These are phyloP conservation scores for Singerocomus rubriflavus DNA, from an alignment of 1,284 basidiomycete species.

Conservation along the genomic window DNA sequence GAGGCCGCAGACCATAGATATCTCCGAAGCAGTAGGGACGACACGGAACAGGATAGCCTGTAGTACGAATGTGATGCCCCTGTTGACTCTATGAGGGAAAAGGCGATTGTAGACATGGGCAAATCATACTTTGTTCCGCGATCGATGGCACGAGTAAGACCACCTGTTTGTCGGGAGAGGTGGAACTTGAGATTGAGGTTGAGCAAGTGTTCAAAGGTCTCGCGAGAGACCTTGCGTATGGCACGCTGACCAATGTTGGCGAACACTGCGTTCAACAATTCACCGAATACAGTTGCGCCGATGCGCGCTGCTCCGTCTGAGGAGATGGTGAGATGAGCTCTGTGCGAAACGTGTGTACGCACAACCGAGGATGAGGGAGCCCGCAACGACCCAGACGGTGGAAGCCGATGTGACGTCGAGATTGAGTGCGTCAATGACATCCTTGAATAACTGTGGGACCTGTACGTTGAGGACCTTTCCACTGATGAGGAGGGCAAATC, in stretches of 20 bases:
- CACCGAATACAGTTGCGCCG: slow-evolving; percentile 86
- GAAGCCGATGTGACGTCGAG: slow-evolving; percentile 75
- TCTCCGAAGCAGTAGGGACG: slow-evolving; percentile 93
- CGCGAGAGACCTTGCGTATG: slow-evolving; percentile 88
- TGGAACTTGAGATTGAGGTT: slow-evolving; percentile 93
- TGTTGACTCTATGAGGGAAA: slow-evolving; percentile 32
- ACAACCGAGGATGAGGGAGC: slow-evolving; percentile 90
- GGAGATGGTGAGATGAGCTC: slow-evolving; percentile 9
- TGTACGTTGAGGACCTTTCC: slow-evolving; percentile 98
- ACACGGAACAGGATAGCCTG: slow-evolving; percentile 95
- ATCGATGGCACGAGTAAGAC: slow-evolving; percentile 94
- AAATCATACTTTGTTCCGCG: slow-evolving; percentile 83
- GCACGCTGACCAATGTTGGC: slow-evolving; percentile 95
- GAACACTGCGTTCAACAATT: slow-evolving; percentile 94
- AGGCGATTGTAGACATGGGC: neutral
- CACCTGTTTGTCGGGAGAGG: slow-evolving; percentile 91
- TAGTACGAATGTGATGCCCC: slow-evolving; percentile 94
- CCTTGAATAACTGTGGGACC: slow-evolving; percentile 95
- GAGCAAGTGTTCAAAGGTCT: slow-evolving; percentile 92
- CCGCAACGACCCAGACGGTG: slow-evolving; percentile 90
- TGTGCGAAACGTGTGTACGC: slow-evolving; percentile 33
- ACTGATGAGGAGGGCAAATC: slow-evolving; percentile 76
- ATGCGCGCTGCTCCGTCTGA: slow-evolving; percentile 90
- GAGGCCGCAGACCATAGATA: too few species aligned
- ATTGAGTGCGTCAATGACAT: slow-evolving; percentile 87